Conservation (phyloP, 345 rosid species). For the Brassica cretica region DNA sequence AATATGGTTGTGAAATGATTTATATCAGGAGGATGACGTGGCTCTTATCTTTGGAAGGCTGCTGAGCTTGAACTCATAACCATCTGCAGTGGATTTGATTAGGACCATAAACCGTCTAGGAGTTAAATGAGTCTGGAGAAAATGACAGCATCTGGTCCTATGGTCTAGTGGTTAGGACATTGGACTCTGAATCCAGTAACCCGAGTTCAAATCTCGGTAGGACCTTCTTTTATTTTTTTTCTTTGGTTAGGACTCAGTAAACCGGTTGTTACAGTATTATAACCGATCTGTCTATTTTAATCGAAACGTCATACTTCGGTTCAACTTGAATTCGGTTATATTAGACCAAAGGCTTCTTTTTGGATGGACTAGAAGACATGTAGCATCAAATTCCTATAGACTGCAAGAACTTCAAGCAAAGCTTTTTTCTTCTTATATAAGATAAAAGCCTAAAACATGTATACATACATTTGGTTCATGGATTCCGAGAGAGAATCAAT, state of each 20-base stretch:
- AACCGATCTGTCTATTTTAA: neutral
- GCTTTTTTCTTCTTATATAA: neutral
- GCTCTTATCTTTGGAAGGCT: neutral
- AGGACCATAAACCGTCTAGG: neutral
- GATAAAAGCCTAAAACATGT: conserved; percentile 6
- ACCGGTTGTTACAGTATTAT: neutral
- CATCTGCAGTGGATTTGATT: neutral
- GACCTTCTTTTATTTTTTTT: conserved; percentile 44
- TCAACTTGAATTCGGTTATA: neutral
- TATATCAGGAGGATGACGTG: no score
- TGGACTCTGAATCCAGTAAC: conserved; percentile 98
- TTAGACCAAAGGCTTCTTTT: conserved; percentile 79
- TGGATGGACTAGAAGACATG: conserved; percentile 56
- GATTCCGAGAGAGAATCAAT: conserved; percentile 32
- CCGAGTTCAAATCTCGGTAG: conserved; percentile 98
- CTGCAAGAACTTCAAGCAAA: neutral
- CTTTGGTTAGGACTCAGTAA: neutral
- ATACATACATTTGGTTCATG: conserved; percentile 29
- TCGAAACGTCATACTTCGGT: neutral
- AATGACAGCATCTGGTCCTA: conserved; percentile 16
- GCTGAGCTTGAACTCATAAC: neutral
- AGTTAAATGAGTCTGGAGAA: neutral
- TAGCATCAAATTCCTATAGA: neutral
- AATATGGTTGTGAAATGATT: no score
- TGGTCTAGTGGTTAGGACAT: conserved; percentile 73